These are phyloP conservation scores for Plectosphaerella cucumerina DNA, from an alignment of 2,329 filamentous ascomycete species.

Conservation along the genomic window DNA sequence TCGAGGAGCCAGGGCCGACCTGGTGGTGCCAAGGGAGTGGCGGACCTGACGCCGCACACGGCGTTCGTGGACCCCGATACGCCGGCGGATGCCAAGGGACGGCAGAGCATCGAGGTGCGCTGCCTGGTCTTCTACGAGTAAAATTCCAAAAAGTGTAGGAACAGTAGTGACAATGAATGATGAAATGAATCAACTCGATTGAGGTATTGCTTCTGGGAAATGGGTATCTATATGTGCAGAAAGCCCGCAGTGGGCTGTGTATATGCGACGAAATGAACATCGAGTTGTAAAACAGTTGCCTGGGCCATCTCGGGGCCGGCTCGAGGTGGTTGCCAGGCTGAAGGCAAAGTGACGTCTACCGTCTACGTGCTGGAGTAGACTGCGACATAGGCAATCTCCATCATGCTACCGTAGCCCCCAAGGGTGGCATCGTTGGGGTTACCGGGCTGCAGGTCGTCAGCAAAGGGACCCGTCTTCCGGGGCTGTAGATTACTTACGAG, in stretches of 20 bases:
- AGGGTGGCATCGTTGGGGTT: slow-evolving; percentile 26
- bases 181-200: background rate
- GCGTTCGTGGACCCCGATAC: slow-evolving; percentile 60
- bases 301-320: too few relatives aligned
- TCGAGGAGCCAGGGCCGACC: slow-evolving; percentile 37
- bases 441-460: slow-evolving; percentile 19
- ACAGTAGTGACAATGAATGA: background rate
- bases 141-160: background rate
- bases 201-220: background rate
- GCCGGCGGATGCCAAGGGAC: slow-evolving; percentile 59
- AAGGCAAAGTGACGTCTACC: too few relatives aligned
- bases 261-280: background rate
- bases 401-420: slow-evolving; percentile 33
- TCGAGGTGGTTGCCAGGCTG: background rate
- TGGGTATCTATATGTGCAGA: slow-evolving; percentile 2
- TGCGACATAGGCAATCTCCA: slow-evolving; percentile 35
- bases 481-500: slow-evolving; percentile 30
- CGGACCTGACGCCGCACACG: slow-evolving; percentile 45
- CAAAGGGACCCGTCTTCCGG: too few relatives aligned
- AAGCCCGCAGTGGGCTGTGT: background rate
- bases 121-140: slow-evolving; percentile 57
- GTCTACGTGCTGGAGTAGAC: slow-evolving; percentile 23
- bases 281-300: too few relatives aligned
- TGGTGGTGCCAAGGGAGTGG: slow-evolving; percentile 40
- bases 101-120: slow-evolving; percentile 63